phyloP scores from a whole-genome alignment of 192 early-diverging fungal species.

The Coemansia sp. region DNA sequence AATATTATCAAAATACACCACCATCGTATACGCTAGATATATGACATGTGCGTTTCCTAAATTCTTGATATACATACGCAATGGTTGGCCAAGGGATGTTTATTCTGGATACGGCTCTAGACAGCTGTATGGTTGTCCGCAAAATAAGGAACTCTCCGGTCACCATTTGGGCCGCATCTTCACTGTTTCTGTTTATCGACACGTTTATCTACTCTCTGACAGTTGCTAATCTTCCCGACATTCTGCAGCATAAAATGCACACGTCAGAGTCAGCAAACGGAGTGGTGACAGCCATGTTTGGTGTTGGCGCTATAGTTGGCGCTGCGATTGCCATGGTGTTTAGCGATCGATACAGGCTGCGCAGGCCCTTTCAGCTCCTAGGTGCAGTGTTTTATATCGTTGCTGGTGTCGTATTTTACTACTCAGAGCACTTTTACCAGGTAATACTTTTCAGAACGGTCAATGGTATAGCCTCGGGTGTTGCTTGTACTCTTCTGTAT shows the following conservation, averaged over 20 bases:
- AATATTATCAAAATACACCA: not conserved
- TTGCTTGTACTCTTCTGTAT: constrained; percentile 34
- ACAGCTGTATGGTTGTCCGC: constrained; percentile 5
- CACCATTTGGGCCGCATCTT: constrained; percentile 34
- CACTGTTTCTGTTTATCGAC: constrained; percentile 35
- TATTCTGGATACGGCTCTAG: not conserved
- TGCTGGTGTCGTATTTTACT: constrained; percentile 29
- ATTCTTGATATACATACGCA: not conserved
- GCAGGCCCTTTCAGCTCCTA: constrained; percentile 20
- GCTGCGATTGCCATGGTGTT: constrained; percentile 7
- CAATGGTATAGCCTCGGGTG: constrained; percentile 32
- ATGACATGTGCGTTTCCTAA: not conserved
- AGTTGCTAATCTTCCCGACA: constrained; percentile 34
- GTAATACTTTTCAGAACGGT: constrained; percentile 26
- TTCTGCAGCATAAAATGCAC: constrained; percentile 32
- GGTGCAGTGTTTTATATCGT: constrained; percentile 20
- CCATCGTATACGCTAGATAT: not conserved
- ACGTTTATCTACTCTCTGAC: constrained; percentile 38
- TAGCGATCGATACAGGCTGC: constrained; percentile 20
- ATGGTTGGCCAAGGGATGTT: not conserved
- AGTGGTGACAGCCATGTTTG: constrained; percentile 37
- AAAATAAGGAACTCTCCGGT: constrained; percentile 13
- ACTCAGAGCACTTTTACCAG: constrained; percentile 26
- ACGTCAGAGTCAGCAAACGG: constrained; percentile 33
- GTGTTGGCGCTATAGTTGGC: constrained; percentile 25